A percentile compares a stretch with the other conserved stretches of the same genome.
These are phyloP conservation scores for Pseudopediastrum boryanum DNA, from an alignment of 139 green algal species.

Conservation along the genomic window DNA sequence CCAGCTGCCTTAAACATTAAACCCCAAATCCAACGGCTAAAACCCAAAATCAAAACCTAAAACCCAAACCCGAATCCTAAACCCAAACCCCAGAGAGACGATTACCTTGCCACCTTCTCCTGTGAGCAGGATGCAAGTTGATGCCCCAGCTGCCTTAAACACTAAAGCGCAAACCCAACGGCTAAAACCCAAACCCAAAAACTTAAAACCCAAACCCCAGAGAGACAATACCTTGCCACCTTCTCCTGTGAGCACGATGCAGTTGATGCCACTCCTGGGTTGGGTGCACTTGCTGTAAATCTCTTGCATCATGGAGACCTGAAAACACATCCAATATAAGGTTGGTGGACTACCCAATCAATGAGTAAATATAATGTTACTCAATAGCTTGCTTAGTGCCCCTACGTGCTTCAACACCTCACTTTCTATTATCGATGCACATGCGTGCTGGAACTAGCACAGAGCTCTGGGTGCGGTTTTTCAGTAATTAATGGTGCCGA, in stretches of 20 bases:
- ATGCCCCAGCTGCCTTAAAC: background rate
- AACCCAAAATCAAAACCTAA: no score
- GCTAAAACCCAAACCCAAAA: no score
- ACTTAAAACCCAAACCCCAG: no score
- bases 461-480: background rate
- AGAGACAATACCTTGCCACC: slow-evolving; percentile 62
- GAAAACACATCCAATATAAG: background rate
- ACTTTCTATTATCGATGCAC: no score
- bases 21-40: no score
- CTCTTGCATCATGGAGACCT: slow-evolving; percentile 25
- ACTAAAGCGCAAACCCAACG: background rate
- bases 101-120: background rate
- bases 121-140: background rate
- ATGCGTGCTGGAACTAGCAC: background rate
- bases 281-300: slow-evolving; percentile 43
- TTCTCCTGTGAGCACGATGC: slow-evolving; percentile 50
- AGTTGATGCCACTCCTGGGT: slow-evolving; percentile 10
- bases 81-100: background rate
- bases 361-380: background rate
- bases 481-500: background rate
- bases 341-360: background rate
- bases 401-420: background rate
- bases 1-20: background rate
- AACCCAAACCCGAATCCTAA: background rate
- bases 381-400: background rate